Percentiles rank a stretch among this genome's conserved stretches.
Evolutionary conservation across 148 eudicot species (phyloP).

Genomic region (Fagopyrum esculentum): DNA sequence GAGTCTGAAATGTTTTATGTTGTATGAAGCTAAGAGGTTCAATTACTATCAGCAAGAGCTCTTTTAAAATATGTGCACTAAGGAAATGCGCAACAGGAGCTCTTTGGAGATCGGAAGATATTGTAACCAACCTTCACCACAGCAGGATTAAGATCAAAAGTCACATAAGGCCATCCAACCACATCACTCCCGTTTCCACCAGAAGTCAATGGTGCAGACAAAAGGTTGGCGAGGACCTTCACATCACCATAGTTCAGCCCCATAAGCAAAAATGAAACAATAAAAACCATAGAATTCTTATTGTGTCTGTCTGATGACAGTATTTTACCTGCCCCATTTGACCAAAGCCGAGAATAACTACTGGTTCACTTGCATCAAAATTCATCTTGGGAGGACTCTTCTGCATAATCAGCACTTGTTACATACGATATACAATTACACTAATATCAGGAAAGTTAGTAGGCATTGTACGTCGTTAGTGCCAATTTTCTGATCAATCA

Average conservation of each 20-base stretch:
- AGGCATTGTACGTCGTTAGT: slow-evolving; percentile 44
- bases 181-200: slow-evolving; percentile 45
- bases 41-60: not conserved
- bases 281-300: not conserved
- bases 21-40: not conserved
- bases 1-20: not conserved
- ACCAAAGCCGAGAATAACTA: slow-evolving; percentile 95
- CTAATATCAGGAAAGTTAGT: not conserved
- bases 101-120: not conserved
- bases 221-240: slow-evolving; percentile 92
- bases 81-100: not conserved
- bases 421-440: not conserved
- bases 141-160: slow-evolving; percentile 85
- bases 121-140: slow-evolving; percentile 65
- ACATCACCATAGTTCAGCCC: not conserved
- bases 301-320: not conserved
- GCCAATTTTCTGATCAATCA: slow-evolving; percentile 59
- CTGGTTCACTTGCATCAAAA: slow-evolving; percentile 75
- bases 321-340: slow-evolving; percentile 91
- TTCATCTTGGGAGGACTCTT: slow-evolving; percentile 41
- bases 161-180: slow-evolving; percentile 82
- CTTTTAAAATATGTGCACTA: not conserved
- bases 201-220: slow-evolving; percentile 73
- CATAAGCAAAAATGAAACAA: not conserved
- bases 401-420: slow-evolving; percentile 30